phyloP scores from a whole-genome alignment of 2,329 filamentous ascomycete genomes.

The Trichoderma hamatum region DNA sequence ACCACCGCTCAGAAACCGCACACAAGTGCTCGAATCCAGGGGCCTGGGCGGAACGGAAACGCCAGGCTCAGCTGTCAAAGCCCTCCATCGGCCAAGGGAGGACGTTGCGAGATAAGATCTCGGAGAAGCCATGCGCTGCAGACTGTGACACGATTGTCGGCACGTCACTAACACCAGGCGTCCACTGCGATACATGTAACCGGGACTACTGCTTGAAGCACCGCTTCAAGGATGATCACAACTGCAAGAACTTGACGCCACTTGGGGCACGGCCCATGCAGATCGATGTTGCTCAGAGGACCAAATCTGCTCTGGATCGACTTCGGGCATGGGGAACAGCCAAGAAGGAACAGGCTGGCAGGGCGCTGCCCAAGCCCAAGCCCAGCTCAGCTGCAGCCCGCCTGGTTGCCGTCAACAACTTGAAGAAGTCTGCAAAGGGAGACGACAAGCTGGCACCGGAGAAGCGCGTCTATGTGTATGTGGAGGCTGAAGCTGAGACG shows the following conservation, averaged over 20 bases:
- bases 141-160: constrained; percentile 72
- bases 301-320: constrained; percentile 73
- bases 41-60: constrained; percentile 63
- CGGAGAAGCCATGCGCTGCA: constrained; percentile 68
- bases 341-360: constrained; percentile 66
- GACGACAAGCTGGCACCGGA: constrained; percentile 78
- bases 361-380: constrained; percentile 64
- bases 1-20: constrained; percentile 83
- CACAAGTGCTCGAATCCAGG: constrained; percentile 69
- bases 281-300: constrained; percentile 61
- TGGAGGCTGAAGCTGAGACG: constrained; percentile 87
- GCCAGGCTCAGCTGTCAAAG: constrained; percentile 56
- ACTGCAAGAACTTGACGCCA: constrained; percentile 75
- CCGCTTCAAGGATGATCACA: constrained; percentile 76
- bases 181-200: constrained; percentile 73
- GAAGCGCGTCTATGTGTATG: constrained; percentile 86
- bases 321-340: constrained; percentile 79
- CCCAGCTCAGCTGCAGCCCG: constrained; percentile 65
- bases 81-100: constrained; percentile 58
- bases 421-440: constrained; percentile 89
- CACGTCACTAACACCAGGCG: constrained; percentile 66
- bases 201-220: constrained; percentile 78
- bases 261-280: constrained; percentile 53
- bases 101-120: constrained; percentile 56
- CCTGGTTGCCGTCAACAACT: constrained; percentile 68